Base-by-base conservation (phyloP, 768 basidiomycete species). In the Suillus discolor region DNA sequence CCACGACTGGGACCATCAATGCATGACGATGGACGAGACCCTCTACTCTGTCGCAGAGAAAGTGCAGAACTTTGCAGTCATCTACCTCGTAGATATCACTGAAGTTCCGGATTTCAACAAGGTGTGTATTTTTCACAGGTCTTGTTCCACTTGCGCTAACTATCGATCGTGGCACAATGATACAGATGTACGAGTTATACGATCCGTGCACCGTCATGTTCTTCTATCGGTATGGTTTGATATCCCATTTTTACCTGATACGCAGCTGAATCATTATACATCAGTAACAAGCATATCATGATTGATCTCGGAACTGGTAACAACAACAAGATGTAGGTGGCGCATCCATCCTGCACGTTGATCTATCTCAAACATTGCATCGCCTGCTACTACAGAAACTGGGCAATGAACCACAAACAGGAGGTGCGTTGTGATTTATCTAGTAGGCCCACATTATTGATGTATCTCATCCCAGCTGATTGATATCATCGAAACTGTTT, bases 241-340 rank as follows among this genome's bases (percentile, higher is more conserved):
- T 65, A 34, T 62, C 49, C 28, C 28, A 18, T 34, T 12, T 59
- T 45, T 6, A 5, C 12, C 20, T 20, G 8, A 23, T 60, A 6
- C 2, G 11, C 61, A 12, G 23, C 49, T 63, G 57, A 72, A 25
- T 61, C 15, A 41, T 15, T 18, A 16, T 25, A 13, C 16, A 39
- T 0, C 71, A 97, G 96, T 51, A 97, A 97, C 78, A 97, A 99
- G 76, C 97, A 99, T 75, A 99, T 99, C 80, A 99, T 99, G 97
- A 98, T 99, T 73, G 97, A 98, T 87, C 80, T 99, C 69, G 96
- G 96, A n/a, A 99, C 96, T 61, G 96, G 96, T 83, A 97, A 99
- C 79, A 98, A 98, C 80, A 98, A 98, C 80, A 98, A 99, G 82
- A 97, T 97, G 96, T 96, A 65, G 69, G 94, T 83, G 4, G 20